Base-by-base conservation (phyloP, 1,139 yeast genomes). In the Debaryomyces coudertii region DNA sequence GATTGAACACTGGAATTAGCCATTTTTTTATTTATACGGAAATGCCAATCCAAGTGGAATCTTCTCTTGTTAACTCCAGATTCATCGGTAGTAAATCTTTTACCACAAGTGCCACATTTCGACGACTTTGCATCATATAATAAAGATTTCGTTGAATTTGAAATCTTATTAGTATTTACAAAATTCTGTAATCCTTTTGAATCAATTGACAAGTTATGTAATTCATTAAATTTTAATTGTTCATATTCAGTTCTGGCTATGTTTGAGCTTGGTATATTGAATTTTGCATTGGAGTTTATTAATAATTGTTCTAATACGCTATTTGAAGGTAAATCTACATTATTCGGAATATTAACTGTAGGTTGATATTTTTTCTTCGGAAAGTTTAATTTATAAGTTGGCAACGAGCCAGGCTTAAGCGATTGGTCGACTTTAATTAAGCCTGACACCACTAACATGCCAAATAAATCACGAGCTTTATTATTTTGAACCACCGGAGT, bases 31-130 rank as follows among this genome's bases (percentile, higher is more conserved):
- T 90, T 92, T 45, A 90, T 87, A 59, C 98, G 80, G 71, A 90
- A 90, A 71, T 93, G 99, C 98, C 98, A 93, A 66, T 93, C 99
- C 56, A 90, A 71, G 66, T 93, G 99, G 37, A 72, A 57, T 50
- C 86, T 76, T 47, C 78, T 76, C 39, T 62, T 66, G 18, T 66
- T 69, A 14, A 76, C 73, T 2, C 95, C 96, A 44, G 76, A 79
- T 1, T 69, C 71, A 37, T 85, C 80, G 43, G 79, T 79, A 6
- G 82, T 75, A 62, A 92, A 95, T 51, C 99, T 73, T 61, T 88
- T 89, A 27, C 97, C 96, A 68, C 99, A 95, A 15, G 86, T 83
- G 14, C 88, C 80, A 70, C 99, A 95, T 64, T 90, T 93, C 50
- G 87, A 80, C 5, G 95, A 83, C 58, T 86, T 81, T 18, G 76